Percentiles rank a stretch among this genome's conserved stretches.
These are phyloP conservation scores for Ganoderma sinense DNA, from an alignment of 1,284 basidiomycete genomes.

Conservation along the genomic window DNA sequence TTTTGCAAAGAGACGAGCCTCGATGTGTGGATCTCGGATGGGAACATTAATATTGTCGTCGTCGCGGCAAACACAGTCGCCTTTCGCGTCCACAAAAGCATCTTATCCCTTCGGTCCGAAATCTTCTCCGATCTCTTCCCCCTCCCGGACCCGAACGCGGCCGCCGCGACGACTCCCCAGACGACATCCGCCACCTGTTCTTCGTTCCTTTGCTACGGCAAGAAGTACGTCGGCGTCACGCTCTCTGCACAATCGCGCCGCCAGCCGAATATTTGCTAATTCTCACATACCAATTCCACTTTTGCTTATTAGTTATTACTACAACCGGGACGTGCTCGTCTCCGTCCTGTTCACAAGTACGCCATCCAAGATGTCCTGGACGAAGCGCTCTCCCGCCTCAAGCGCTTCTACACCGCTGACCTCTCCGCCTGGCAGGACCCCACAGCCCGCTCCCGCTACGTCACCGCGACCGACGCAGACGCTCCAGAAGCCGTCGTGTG, in stretches of 20 bases:
- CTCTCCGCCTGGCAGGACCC: neutral
- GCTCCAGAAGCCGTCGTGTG: constrained; percentile 8
- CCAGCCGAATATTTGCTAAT: too few relatives aligned
- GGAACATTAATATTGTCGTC: constrained; percentile 33
- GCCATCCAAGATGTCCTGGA: constrained; percentile 11
- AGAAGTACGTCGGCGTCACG: constrained; percentile 6
- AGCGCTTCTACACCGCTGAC: constrained; percentile 16
- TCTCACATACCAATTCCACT: too few relatives aligned
- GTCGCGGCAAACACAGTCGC: neutral
- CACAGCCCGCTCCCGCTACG: constrained; percentile 3
- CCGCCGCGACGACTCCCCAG: neutral
- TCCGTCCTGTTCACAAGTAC: constrained; percentile 26
- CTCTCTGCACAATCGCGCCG: neutral
- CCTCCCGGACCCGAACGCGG: neutral
- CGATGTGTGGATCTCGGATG: constrained; percentile 24
- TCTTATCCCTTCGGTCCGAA: neutral
- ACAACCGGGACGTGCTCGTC: constrained; percentile 6
- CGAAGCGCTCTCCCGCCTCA: constrained; percentile 21
- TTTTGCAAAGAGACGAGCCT: constrained; percentile 12
- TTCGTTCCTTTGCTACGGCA: neutral
- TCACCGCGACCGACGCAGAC: constrained; percentile 2
- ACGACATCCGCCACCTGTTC: constrained; percentile 1
- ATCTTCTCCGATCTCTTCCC: neutral
- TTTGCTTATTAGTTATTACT: constrained; percentile 14
- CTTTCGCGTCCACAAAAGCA: neutral